Evolutionary conservation across 1,284 basidiomycete genomes (phyloP), one percentile per base, ranked within the genome.

Genomic region (Cryptococcus jaspeensis): DNA sequence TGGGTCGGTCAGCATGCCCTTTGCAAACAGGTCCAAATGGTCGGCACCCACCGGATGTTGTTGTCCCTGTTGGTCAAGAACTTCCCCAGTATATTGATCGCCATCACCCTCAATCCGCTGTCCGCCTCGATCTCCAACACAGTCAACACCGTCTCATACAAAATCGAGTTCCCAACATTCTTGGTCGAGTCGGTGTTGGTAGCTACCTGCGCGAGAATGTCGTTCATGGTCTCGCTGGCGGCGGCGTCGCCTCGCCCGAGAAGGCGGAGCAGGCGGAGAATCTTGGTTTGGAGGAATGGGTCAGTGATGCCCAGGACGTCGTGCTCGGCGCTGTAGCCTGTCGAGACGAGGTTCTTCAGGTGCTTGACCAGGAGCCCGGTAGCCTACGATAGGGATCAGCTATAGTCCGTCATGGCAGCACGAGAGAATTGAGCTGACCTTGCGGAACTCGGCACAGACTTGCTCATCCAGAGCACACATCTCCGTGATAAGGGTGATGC

Each of bases 281-380:
- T 87, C 79, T 99, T 99, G 71, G 95, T 89, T 79, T 99, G 95
- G 15, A 99, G 81, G 83, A 99, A 99, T 2, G 96, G 96, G 76
- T 99, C 96, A 23, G 95, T 98, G 76, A 99, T 95, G 32, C 96
- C 96, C 28, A 92, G 92, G n/a, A 99, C 96, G 69, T 99, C 96
- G 72, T 99, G 96, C 75, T 99, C 96, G 22, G 96, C 95, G 65
- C 92, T 96, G 77, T 98, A 98, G 18, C 95, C 95, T 1, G 95
- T 97, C 0, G 95, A 94, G 48, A 93, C 92, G 46, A 99, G 81
- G 3, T 91, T 89, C 76, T 99, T 99, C 65, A 99, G 84, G 72
- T 97, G 93, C 62, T 93, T 88, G 47, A 99, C 94, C 18, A 99
- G 87, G 9, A 95, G 80, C 2, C 92, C 90, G 3, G 97, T 94